Percentiles rank a stretch among this genome's conserved stretches.
phyloP scores from a whole-genome alignment of 345 rosid genomes.

The Hirschfeldia incana region DNA sequence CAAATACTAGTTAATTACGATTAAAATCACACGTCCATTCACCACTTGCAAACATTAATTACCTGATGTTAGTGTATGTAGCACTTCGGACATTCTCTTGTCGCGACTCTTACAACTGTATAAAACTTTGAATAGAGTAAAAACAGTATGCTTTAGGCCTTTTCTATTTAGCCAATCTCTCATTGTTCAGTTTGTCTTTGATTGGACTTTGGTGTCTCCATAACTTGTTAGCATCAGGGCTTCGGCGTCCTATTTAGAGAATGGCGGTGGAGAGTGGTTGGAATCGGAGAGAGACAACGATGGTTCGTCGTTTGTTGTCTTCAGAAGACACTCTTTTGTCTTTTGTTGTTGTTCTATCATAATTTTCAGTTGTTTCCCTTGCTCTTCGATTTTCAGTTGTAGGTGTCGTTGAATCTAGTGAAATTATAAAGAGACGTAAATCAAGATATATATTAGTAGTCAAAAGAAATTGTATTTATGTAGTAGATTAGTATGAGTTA shows the following conservation, averaged over 20 bases:
- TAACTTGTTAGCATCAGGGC: conserved; percentile 47
- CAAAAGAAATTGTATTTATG: neutral
- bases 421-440: neutral
- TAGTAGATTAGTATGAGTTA: neutral
- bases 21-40: conserved; percentile 33
- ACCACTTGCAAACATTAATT: conserved; percentile 32
- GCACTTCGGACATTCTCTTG: conserved; percentile 39
- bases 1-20: conserved; percentile 18
- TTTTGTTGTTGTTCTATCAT: conserved; percentile 84
- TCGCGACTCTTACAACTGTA: conserved; percentile 30
- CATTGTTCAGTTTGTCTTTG: conserved; percentile 53
- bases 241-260: conserved; percentile 43
- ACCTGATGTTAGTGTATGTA: conserved; percentile 39
- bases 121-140: conserved; percentile 28
- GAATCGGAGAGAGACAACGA: conserved; percentile 15
- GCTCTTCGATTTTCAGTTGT: conserved; percentile 84
- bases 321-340: conserved; percentile 43
- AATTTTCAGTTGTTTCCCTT: conserved; percentile 70
- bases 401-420: conserved; percentile 74
- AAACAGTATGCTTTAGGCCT: conserved; percentile 18
- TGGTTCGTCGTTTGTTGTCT: conserved; percentile 37
- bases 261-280: conserved; percentile 22
- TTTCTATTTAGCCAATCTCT: conserved; percentile 6
- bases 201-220: conserved; percentile 47
- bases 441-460: neutral